These are phyloP conservation scores for Trichoderma endophyticum DNA, from an alignment of 2,329 filamentous ascomycete genomes.

Conservation along the genomic window DNA sequence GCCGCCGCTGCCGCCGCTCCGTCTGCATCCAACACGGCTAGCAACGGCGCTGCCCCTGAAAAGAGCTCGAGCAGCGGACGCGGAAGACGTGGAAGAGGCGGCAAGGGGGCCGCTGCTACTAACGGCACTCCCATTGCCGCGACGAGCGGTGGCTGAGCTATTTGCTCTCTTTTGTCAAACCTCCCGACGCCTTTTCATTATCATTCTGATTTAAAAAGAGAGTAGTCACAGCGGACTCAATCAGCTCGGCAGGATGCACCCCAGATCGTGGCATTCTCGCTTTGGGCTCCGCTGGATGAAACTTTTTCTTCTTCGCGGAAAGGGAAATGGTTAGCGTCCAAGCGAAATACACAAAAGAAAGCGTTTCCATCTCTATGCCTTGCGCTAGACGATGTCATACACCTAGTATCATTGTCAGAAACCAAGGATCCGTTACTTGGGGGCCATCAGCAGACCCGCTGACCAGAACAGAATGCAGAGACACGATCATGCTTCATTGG, in stretches of 20 bases:
- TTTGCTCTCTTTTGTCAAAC: neutral
- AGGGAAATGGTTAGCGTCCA: neutral
- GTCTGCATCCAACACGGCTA: constrained; percentile 20
- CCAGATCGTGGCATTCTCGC: neutral
- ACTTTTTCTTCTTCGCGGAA: neutral
- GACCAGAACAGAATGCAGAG: neutral
- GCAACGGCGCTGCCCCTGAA: constrained; percentile 24
- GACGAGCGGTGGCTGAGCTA: constrained; percentile 19
- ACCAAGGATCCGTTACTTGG: neutral
- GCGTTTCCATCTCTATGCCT: neutral
- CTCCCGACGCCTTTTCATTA: constrained; percentile 2
- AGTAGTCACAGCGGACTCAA: neutral
- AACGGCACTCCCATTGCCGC: constrained; percentile 14
- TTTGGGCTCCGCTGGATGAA: neutral
- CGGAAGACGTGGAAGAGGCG: constrained; percentile 34
- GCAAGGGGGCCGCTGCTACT: constrained; percentile 22
- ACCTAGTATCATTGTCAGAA: neutral
- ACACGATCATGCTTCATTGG: neutral
- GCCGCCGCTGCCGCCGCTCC: constrained; percentile 19
- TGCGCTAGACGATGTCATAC: neutral
- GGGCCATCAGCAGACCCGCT: neutral
- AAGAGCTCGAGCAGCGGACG: constrained; percentile 30
- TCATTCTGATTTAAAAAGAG: neutral
- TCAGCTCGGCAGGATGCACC: neutral
- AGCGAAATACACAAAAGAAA: neutral